Evolutionary conservation across 345 rosid genomes (phyloP).

Genomic region (Murraya paniculata): DNA sequence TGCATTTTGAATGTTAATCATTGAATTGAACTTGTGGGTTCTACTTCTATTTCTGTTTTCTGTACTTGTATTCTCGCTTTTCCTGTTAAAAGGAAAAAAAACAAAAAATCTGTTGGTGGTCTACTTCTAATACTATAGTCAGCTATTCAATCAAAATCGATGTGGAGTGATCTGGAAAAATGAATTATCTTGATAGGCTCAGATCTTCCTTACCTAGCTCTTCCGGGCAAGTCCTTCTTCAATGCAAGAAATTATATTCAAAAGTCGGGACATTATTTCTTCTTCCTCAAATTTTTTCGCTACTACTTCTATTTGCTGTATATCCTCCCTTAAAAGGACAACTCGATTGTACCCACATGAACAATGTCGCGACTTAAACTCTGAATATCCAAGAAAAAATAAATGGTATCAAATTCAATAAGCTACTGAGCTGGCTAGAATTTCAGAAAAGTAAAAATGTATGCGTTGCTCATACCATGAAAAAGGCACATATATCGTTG

Average conservation of each 20-base stretch:
- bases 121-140: too few relatives aligned
- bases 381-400: slow-evolving; percentile 21
- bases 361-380: slow-evolving; percentile 30
- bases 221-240: neutral
- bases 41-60: neutral
- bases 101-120: too few relatives aligned
- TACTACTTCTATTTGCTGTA: slow-evolving; percentile 35
- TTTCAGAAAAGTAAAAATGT: neutral
- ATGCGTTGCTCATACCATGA: slow-evolving; percentile 35
- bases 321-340: slow-evolving; percentile 36
- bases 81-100: neutral
- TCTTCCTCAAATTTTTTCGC: slow-evolving; percentile 43
- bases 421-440: neutral
- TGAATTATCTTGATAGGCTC: too few relatives aligned
- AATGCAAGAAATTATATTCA: neutral
- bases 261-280: neutral
- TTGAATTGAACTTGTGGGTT: neutral
- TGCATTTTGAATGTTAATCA: neutral
- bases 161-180: neutral
- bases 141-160: neutral
- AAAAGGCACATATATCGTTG: slow-evolving; percentile 40
- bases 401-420: neutral
- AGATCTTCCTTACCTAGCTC: neutral
- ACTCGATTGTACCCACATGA: slow-evolving; percentile 34
- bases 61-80: neutral